These are phyloP conservation scores for Aspergillus thermomutatus DNA, from an alignment of 2,329 filamentous ascomycete genomes.

Conservation along the genomic window DNA sequence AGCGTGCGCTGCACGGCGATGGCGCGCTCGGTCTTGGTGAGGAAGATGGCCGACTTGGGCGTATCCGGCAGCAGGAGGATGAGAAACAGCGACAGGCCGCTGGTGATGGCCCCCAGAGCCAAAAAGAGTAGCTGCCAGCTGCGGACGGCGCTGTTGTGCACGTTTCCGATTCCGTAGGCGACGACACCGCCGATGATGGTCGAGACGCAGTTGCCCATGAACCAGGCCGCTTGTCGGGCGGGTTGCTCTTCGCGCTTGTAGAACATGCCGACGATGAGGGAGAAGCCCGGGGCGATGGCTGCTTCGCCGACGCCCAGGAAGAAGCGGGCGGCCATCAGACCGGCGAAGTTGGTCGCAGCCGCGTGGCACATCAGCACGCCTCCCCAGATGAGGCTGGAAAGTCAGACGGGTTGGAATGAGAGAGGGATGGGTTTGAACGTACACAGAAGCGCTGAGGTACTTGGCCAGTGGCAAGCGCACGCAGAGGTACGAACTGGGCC, in stretches of 20 bases:
- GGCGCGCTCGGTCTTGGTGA: conserved; percentile 38
- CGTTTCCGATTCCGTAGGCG: conserved; percentile 27
- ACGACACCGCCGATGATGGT: conserved; percentile 28
- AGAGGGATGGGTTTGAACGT: conserved; percentile 12
- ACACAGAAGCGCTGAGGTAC: conserved; percentile 28
- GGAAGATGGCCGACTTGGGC: conserved; percentile 41
- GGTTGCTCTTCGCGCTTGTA: conserved; percentile 34
- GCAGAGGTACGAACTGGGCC: conserved; percentile 37
- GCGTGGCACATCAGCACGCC: conserved; percentile 32
- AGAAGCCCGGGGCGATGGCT: conserved; percentile 31
- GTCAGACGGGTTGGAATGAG: conserved; percentile 19
- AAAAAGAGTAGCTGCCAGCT: conserved; percentile 33
- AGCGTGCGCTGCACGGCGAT: conserved; percentile 53
- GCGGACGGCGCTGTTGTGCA: conserved; percentile 13
- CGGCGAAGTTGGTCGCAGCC: conserved; percentile 24
- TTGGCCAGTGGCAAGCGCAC: conserved; percentile 31
- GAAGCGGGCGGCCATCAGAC: conserved; percentile 42
- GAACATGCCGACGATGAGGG: conserved; percentile 37
- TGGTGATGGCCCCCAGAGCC: conserved; percentile 27
- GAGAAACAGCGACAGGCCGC: conserved; percentile 16
- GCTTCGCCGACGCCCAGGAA: conserved; percentile 30
- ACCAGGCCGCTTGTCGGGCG: conserved; percentile 33
- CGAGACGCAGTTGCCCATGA: conserved; percentile 32
- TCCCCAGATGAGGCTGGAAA: conserved; percentile 30
- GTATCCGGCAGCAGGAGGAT: conserved; percentile 22